Conservation (phyloP, 768 basidiomycete species). For the Psilocybe sp. region DNA sequence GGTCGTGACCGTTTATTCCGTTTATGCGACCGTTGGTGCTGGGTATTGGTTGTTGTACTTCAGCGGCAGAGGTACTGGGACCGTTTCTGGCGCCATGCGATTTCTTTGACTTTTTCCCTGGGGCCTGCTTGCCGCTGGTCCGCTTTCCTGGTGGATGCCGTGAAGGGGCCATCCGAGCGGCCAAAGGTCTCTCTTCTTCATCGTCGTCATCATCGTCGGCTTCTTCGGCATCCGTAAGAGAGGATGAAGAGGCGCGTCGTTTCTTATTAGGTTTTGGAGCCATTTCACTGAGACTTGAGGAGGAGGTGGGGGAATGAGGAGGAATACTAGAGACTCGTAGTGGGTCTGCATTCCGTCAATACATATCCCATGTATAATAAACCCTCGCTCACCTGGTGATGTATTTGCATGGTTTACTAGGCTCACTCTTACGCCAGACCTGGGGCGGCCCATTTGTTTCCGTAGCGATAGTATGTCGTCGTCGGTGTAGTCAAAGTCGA, state of each 20-base stretch:
- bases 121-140: constrained; percentile 52
- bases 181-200: constrained; percentile 54
- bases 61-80: constrained; percentile 30
- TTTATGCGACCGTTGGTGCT: constrained; percentile 39
- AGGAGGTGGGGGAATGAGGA: constrained; percentile 42
- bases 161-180: constrained; percentile 35
- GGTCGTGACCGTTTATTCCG: constrained; percentile 43
- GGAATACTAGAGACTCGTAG: constrained; percentile 30
- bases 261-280: constrained; percentile 48
- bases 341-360: constrained; percentile 23
- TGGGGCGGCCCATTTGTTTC: constrained; percentile 62
- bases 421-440: constrained; percentile 48
- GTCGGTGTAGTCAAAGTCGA: constrained; percentile 79
- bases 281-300: constrained; percentile 45
- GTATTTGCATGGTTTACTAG: constrained; percentile 43
- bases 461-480: constrained; percentile 67
- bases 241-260: constrained; percentile 50
- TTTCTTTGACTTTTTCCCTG: constrained; percentile 57
- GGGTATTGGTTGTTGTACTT: constrained; percentile 29
- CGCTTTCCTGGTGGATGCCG: constrained; percentile 28
- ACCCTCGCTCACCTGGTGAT: constrained; percentile 46
- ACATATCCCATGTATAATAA: background rate
- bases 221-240: constrained; percentile 52
- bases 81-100: constrained; percentile 53
- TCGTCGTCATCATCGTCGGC: constrained; percentile 45